Evolutionary conservation across 345 rosid genomes (phyloP), one percentile per base, ranked within the genome.

Genomic region (Eucalyptus caleyi): DNA sequence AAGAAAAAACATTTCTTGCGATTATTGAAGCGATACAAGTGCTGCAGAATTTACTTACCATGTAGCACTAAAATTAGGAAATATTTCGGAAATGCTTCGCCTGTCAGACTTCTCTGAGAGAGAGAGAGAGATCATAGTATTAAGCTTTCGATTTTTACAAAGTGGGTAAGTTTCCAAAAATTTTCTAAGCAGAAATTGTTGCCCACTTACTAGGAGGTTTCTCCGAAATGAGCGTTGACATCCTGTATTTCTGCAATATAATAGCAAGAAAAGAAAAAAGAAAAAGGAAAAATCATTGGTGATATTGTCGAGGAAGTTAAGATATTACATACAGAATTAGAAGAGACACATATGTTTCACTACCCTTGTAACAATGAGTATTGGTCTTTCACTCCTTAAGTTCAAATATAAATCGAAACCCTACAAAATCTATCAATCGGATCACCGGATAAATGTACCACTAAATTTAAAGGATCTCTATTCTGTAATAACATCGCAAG

Each of bases 221-320:
- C 90, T 96, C 97, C 15, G 93, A 94, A 88, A 95, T 90, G 32
- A 93, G 93, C 44, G 94, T 95, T 47, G 94, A 93, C 81, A 93
- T 94, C 92, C 96, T 94, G 93, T 95, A 96, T 87, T 96, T 96
- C 96, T 96, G 94, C 54, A 86, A 50, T 88, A 86, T 24, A 54
- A 80, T n/a, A 27, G 8, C 42, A 12, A 51, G 32, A 11, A 53
- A 34, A 9, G 4, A 24, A 26, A n/a, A 86, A 53, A 7, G 1
- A 50, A 19, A 9, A n/a, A 7, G 32, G 47, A 53, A 42, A n/a
- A 86, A 53, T 6, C 27, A 32, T 50, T 11, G 88, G 21, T 42
- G 60, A 86, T 50, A 53, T 21, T 6, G 27, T 77, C 83, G 45
- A 86, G 83, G 83, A 77, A 40, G 83, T 77, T 49, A 53, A 86